These are phyloP conservation scores for Cercospora sesami DNA, from an alignment of 2,329 filamentous ascomycete species.

Conservation along the genomic window DNA sequence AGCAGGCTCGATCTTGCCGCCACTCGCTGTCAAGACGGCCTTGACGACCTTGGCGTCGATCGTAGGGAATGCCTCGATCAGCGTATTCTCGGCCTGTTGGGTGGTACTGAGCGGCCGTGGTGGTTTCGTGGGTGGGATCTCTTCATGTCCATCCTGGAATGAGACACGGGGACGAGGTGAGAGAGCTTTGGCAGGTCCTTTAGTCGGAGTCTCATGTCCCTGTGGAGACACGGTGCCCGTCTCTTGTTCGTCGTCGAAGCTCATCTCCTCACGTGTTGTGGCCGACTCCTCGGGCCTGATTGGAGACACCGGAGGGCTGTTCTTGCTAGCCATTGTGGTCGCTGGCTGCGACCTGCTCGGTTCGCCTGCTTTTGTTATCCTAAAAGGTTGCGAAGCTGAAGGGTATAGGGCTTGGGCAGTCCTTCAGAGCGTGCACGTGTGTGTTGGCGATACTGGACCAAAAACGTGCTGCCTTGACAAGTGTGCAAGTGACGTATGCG, in stretches of 20 bases:
- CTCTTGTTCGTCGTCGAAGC: constrained; percentile 66
- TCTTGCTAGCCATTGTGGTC: constrained; percentile 11
- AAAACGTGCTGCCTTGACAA: neutral
- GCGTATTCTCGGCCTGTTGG: constrained; percentile 80
- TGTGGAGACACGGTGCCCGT: constrained; percentile 48
- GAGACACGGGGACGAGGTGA: constrained; percentile 49
- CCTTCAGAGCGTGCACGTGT: neutral
- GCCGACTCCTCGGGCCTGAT: constrained; percentile 40
- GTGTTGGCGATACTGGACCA: neutral
- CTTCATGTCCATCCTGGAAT: constrained; percentile 52
- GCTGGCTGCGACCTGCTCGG: neutral
- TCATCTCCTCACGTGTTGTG: constrained; percentile 43
- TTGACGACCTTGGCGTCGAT: constrained; percentile 80
- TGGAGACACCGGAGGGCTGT: constrained; percentile 30
- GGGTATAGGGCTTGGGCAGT: neutral
- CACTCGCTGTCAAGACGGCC: constrained; percentile 82
- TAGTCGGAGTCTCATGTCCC: constrained; percentile 41
- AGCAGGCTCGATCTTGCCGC: constrained; percentile 83
- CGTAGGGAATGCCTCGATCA: constrained; percentile 89
- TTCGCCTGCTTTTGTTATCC: neutral
- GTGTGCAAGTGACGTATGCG: neutral
- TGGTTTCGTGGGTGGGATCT: constrained; percentile 71
- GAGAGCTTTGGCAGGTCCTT: constrained; percentile 43
- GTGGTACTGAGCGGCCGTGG: constrained; percentile 78
- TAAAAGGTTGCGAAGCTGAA: neutral